Conservation (phyloP, 1,284 basidiomycete species). For the Cryptococcus jaspeensis region DNA sequence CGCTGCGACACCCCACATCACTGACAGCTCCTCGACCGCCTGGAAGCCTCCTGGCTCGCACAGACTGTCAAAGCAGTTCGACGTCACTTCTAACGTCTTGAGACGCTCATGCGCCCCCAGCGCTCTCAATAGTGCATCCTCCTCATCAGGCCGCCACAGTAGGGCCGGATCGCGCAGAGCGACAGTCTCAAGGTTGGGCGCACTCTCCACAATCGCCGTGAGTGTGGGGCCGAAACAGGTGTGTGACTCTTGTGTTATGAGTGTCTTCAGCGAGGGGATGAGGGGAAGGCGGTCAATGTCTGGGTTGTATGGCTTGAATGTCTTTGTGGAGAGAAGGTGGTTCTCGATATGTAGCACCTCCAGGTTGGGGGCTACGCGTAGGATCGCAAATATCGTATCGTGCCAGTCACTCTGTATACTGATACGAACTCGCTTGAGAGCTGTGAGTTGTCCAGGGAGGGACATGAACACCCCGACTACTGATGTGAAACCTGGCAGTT, state of each 20-base stretch:
- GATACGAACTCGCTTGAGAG: neutral
- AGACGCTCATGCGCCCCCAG: neutral
- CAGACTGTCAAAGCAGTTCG: slow-evolving; percentile 2
- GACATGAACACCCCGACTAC: neutral
- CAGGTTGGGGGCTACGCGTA: slow-evolving; percentile 3
- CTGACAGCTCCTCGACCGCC: neutral
- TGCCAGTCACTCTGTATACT: neutral
- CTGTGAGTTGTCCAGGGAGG: neutral
- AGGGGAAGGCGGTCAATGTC: neutral
- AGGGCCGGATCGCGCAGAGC: neutral
- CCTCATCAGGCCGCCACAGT: neutral
- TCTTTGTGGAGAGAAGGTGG: neutral
- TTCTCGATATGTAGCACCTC: neutral
- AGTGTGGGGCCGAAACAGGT: neutral
- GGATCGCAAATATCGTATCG: neutral
- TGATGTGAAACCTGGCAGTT: neutral
- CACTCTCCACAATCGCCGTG: neutral
- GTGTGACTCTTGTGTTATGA: slow-evolving; percentile 1
- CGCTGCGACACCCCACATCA: neutral
- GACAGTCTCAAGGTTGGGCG: slow-evolving; percentile 5
- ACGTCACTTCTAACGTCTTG: slow-evolving; percentile 1
- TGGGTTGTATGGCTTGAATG: neutral
- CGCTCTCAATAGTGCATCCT: neutral
- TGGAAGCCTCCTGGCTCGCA: slow-evolving; percentile 1
- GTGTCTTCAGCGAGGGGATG: neutral